These are phyloP conservation scores for Trichoderma sp. DNA, from an alignment of 2,329 filamentous ascomycete genomes.

Conservation along the genomic window DNA sequence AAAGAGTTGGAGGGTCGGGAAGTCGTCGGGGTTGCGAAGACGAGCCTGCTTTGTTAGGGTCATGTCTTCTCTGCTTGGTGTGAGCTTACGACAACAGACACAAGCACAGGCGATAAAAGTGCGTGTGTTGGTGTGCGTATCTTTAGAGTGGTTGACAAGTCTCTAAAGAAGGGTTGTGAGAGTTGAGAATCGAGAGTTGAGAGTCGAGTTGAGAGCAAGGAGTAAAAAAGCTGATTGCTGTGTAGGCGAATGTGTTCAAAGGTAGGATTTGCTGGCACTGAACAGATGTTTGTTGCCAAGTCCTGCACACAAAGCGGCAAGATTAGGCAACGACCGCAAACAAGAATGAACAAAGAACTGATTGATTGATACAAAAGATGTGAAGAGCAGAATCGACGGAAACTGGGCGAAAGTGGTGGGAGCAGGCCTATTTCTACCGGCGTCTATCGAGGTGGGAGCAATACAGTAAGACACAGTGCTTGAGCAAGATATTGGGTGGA, in stretches of 20 bases:
- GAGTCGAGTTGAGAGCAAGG: not conserved
- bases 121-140: constrained; percentile 23
- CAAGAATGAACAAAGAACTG: not conserved
- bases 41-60: constrained; percentile 50
- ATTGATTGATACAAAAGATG: not conserved
- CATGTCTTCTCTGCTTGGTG: constrained; percentile 47
- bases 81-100: constrained; percentile 46
- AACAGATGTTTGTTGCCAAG: not conserved
- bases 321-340: constrained; percentile 2
- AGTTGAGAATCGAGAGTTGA: not conserved
- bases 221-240: not conserved
- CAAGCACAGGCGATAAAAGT: constrained; percentile 31
- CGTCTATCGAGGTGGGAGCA: constrained; percentile 7
- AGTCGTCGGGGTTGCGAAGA: constrained; percentile 65
- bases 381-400: not conserved
- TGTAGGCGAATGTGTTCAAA: not conserved
- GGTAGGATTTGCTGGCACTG: not conserved
- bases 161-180: not conserved
- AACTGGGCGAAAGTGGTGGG: constrained; percentile 13
- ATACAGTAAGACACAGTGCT: constrained; percentile 18
- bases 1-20: constrained; percentile 79
- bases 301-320: not conserved
- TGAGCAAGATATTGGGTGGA: not conserved
- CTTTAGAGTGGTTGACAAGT: not conserved
- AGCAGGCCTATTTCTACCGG: constrained; percentile 24